A percentile compares a stretch with the other conserved stretches of the same genome.
Evolutionary conservation across 1,139 yeast species (phyloP).

Genomic region (Hansenula sp.): DNA sequence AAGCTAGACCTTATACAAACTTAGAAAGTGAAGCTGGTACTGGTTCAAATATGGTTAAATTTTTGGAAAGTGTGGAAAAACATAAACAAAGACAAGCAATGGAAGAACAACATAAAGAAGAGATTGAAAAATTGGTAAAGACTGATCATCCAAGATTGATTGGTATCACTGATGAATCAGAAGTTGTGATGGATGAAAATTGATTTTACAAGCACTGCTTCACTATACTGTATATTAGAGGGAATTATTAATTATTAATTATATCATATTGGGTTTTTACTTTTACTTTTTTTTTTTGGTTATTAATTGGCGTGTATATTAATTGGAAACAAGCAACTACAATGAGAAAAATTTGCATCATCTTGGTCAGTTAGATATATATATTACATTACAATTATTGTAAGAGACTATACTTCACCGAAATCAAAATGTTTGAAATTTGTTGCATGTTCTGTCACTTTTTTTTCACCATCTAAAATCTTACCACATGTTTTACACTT

Average conservation of each 20-base stretch:
- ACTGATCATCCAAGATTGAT: constrained; percentile 23
- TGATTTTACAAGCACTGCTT: constrained; percentile 17
- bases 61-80: constrained; percentile 56
- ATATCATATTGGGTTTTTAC: neutral
- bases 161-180: constrained; percentile 11
- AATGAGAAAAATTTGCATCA: too few species aligned
- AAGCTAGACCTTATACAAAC: constrained; percentile 76
- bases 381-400: too few species aligned
- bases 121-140: constrained; percentile 15
- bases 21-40: constrained; percentile 90
- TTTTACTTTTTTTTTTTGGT: neutral
- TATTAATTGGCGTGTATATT: neutral
- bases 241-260: neutral
- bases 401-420: constrained; percentile 61
- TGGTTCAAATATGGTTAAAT: constrained; percentile 70
- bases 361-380: too few species aligned
- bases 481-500: constrained; percentile 56
- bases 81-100: constrained; percentile 18
- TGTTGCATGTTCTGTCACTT: constrained; percentile 65
- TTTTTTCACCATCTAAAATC: constrained; percentile 59
- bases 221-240: constrained; percentile 1
- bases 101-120: constrained; percentile 21
- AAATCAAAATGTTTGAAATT: constrained; percentile 60
- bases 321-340: too few species aligned
- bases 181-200: constrained; percentile 31